A percentile compares a stretch with the other conserved stretches of the same genome.
Conservation (phyloP, 1,284 basidiomycete species). For the Ustilago hordei region DNA sequence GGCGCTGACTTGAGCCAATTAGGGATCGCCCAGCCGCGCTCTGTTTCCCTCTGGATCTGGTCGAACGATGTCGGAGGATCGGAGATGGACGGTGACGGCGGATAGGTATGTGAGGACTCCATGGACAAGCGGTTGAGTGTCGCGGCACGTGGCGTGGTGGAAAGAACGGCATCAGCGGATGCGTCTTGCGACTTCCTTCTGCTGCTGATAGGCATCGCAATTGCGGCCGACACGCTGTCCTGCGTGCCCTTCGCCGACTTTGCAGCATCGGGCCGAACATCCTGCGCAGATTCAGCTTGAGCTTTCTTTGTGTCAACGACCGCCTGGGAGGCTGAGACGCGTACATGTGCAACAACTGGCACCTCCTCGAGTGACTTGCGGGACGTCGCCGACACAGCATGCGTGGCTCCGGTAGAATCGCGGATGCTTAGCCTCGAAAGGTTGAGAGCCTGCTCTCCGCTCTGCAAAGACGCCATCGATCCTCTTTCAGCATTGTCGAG, state of each 20-base stretch:
- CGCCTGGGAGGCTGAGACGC: background rate
- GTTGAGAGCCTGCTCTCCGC: conserved; percentile 24
- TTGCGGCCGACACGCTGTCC: conserved; percentile 1
- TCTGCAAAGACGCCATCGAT: conserved; percentile 19
- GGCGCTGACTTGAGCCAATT: conserved; percentile 49
- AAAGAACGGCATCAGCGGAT: conserved; percentile 16
- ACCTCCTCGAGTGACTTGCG: conserved; percentile 41
- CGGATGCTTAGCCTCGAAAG: conserved; percentile 40
- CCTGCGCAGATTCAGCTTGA: background rate
- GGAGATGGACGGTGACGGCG: conserved; percentile 39
- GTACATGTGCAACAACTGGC: conserved; percentile 25
- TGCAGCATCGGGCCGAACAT: background rate
- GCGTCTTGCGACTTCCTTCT: conserved; percentile 31
- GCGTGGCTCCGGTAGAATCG: conserved; percentile 37
- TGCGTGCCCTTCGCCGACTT: background rate
- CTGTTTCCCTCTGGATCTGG: conserved; percentile 45
- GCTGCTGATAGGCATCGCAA: conserved; percentile 22
- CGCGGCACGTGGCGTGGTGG: conserved; percentile 37
- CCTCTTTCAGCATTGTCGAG: conserved; percentile 18
- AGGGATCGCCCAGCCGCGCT: conserved; percentile 49
- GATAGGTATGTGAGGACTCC: conserved; percentile 43
- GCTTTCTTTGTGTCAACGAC: background rate
- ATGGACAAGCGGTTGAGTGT: conserved; percentile 38
- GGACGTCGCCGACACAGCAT: conserved; percentile 1
- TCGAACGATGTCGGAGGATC: conserved; percentile 40